phyloP scores from a whole-genome alignment of 106 monocot genomes.

The Xerophyta viscosa region DNA sequence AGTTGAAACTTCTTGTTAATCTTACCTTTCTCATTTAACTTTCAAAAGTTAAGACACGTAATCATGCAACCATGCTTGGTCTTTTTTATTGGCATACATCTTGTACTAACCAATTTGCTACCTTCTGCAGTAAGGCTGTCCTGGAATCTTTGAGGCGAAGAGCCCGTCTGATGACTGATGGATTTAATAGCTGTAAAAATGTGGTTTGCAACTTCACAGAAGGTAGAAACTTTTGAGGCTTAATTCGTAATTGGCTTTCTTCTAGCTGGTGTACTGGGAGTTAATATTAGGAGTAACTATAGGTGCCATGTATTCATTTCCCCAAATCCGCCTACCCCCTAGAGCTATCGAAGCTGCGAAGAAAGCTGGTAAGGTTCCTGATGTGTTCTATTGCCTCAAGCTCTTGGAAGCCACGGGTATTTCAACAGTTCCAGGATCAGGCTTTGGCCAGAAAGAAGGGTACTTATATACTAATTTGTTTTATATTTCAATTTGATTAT shows the following conservation, averaged over 20 bases:
- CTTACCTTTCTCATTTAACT: no score
- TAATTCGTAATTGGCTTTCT: not conserved
- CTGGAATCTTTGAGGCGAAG: slow-evolving; percentile 81
- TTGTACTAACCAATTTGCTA: not conserved
- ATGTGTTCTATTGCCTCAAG: slow-evolving; percentile 98
- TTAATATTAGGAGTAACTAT: not conserved
- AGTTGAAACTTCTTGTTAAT: no score
- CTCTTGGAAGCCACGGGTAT: slow-evolving; percentile 98
- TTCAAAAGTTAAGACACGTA: no score
- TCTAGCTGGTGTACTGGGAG: not conserved
- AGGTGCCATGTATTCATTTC: slow-evolving; percentile 99
- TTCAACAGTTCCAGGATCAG: slow-evolving; percentile 98
- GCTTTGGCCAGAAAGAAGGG: slow-evolving; percentile 99
- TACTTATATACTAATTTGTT: slow-evolving; percentile 15
- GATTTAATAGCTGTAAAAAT: slow-evolving; percentile 97
- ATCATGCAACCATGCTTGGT: not conserved
- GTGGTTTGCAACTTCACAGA: slow-evolving; percentile 96
- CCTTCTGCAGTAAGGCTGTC: slow-evolving; percentile 59
- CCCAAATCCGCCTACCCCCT: slow-evolving; percentile 83
- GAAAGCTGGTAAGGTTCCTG: slow-evolving; percentile 82
- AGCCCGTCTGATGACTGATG: slow-evolving; percentile 95
- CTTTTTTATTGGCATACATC: not conserved
- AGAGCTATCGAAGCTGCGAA: slow-evolving; percentile 92
- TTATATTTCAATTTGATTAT: not conserved
- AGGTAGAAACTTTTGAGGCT: slow-evolving; percentile 30